phyloP scores from a whole-genome alignment of 805 yeast genomes.

The Metschnikowia amazonensis region DNA sequence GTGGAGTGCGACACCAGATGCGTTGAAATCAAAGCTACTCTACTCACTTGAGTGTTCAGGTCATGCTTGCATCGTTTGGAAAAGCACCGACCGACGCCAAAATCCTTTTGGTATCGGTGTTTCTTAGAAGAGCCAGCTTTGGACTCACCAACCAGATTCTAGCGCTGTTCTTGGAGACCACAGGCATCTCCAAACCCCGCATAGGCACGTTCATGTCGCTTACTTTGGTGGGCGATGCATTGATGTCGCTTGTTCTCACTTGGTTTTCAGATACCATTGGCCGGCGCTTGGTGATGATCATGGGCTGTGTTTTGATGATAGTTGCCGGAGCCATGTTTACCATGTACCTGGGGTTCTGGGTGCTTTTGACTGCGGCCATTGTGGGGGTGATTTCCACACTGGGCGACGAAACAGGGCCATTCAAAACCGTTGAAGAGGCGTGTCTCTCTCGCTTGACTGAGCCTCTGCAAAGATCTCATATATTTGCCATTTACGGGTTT shows the following conservation, averaged over 20 bases:
- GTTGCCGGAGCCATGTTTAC: constrained; percentile 64
- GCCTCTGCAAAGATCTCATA: constrained; percentile 57
- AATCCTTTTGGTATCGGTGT: constrained; percentile 64
- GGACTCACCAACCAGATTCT: constrained; percentile 79
- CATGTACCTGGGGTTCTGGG: constrained; percentile 46
- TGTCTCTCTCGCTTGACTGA: constrained; percentile 77
- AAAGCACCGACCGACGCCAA: constrained; percentile 45
- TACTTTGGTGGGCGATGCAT: constrained; percentile 75
- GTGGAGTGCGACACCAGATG: too few species aligned
- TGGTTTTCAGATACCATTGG: constrained; percentile 77
- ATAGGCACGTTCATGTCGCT: constrained; percentile 81
- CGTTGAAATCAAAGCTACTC: too few species aligned
- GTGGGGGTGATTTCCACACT: constrained; percentile 85
- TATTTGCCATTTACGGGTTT: constrained; percentile 72
- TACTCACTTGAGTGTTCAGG: background rate
- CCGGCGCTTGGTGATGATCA: constrained; percentile 56
- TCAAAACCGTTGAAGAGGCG: constrained; percentile 81
- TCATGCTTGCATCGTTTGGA: constrained; percentile 9
- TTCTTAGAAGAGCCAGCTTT: constrained; percentile 67
- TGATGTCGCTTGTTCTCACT: constrained; percentile 64
- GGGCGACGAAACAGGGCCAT: constrained; percentile 90
- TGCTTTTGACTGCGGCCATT: constrained; percentile 67
- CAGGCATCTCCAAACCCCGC: constrained; percentile 50
- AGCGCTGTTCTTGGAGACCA: constrained; percentile 57
- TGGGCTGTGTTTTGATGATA: constrained; percentile 67